Base-by-base conservation (phyloP, 352 stramenopile genomes). In the Thraustotheca clavata region DNA sequence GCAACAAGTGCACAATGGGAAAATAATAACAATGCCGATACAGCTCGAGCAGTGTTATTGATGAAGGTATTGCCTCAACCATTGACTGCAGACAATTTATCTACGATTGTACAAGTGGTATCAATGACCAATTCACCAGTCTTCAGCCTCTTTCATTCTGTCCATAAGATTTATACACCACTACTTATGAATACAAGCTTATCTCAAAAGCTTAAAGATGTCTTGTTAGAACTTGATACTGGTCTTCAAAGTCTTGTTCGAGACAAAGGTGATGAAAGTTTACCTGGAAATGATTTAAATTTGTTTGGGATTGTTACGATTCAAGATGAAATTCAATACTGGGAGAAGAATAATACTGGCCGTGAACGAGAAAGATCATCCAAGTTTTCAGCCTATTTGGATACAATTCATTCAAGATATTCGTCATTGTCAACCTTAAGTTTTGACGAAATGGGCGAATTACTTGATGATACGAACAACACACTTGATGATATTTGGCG, bases 401-500 rank as follows among this genome's bases (percentile, higher is more conserved):
- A 96, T 54, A 86, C 82, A 11, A 76, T 96, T 32, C 75, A 91
- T n/a, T 75, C 89, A 68, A 71, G 81, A 12, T 96, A 88, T 68
- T 74, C 72, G 16, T 73, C 72, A 8, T 61, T 96, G 1, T 69
- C 74, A 27, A 57, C 80, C 18, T 69, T 96, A 32, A 76, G 62
- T 14, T 74, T 91, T 24, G 74, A 87, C 40, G 83, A 94, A 29
- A 89, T 96, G 77, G 68, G 65, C 18, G 89, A 97, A 63, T 59
- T 97, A 29, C 73, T 97, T 6, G 89, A 97, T 20, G 73, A 93
- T 26, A 84, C 80, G 0, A 80, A 79, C 9, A 92, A 95, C 38
- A 80, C 83, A 4, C 76, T 96, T 4, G 89, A 97, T 43, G 87
- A 96, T 63, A 77, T 96, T 6, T 97, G 91, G 89, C 79, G 74